phyloP scores from a whole-genome alignment of 139 green algal species.

The Picochlorum sp. region DNA sequence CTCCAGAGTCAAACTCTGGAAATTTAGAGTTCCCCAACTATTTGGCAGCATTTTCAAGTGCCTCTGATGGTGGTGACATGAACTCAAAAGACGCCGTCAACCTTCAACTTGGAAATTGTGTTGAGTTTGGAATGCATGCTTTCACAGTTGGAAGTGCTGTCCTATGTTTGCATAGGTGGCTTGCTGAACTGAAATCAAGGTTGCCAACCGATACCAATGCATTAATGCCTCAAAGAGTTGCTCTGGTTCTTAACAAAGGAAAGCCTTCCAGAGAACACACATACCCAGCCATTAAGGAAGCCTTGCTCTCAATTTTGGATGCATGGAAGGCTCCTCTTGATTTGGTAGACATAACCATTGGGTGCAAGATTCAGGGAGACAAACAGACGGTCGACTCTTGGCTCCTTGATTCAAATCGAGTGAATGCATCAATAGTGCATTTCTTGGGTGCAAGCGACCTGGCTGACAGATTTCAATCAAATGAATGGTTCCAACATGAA shows the following conservation, averaged over 20 bases:
- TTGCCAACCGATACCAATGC: constrained; percentile 9
- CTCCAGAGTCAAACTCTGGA: not conserved
- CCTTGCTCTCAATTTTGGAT: constrained; percentile 12
- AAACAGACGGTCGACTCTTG: constrained; percentile 6
- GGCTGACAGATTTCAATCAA: no score
- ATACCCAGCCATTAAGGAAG: constrained; percentile 28
- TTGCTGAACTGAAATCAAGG: constrained; percentile 28
- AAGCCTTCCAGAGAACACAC: constrained; percentile 30
- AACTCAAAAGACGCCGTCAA: no score
- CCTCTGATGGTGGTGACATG: not conserved
- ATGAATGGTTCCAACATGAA: constrained; percentile 24
- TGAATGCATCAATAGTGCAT: no score
- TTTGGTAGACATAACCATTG: constrained; percentile 9
- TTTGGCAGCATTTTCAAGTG: not conserved
- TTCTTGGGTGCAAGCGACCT: no score
- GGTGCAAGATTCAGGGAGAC: constrained; percentile 13
- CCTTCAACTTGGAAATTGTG: no score
- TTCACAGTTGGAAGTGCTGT: constrained; percentile 35
- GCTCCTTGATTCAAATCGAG: no score
- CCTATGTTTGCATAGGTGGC: constrained; percentile 29
- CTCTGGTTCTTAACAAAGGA: constrained; percentile 33
- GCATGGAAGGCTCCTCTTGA: constrained; percentile 20
- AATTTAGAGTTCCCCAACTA: not conserved
- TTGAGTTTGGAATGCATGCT: constrained; percentile 42
- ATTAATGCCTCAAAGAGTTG: not conserved